A percentile compares a stretch with the other conserved stretches of the same genome.
Evolutionary conservation across 306 rosid genomes (phyloP).

Genomic region (Prunus mongolica): DNA sequence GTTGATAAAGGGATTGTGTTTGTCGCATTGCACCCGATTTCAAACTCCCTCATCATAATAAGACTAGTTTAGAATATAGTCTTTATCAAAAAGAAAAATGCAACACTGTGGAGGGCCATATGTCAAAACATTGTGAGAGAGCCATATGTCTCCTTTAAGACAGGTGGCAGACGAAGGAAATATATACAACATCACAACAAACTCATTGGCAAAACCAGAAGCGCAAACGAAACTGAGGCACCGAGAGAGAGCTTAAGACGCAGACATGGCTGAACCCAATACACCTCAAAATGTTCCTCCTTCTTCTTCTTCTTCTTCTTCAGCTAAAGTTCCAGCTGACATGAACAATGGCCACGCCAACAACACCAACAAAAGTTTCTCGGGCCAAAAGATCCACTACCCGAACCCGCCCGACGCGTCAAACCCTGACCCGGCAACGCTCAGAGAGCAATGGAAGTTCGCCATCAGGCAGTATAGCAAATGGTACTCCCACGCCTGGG

Average conservation of each 20-base stretch:
- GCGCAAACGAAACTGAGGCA: background rate
- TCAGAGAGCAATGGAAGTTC: slow-evolving; percentile 80
- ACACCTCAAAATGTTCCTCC: slow-evolving; percentile 14
- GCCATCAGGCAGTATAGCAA: slow-evolving; percentile 68
- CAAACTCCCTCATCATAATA: no score
- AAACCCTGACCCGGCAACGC: slow-evolving; percentile 78
- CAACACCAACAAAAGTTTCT: slow-evolving; percentile 12
- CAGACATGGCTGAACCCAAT: slow-evolving; percentile 21
- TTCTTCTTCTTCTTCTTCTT: slow-evolving; percentile 7
- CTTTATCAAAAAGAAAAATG: no score
- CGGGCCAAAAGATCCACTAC: slow-evolving; percentile 30
- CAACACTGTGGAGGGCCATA: no score
- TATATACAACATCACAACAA: no score
- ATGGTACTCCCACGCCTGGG: slow-evolving; percentile 97
- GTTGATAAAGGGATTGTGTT: no score
- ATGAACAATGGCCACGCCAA: background rate
- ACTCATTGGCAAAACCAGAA: background rate
- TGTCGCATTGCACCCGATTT: no score
- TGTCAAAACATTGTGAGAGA: background rate
- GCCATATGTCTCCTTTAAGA: background rate
- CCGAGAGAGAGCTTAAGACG: background rate
- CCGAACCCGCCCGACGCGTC: slow-evolving; percentile 64
- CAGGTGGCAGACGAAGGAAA: background rate
- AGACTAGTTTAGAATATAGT: no score
- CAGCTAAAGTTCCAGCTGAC: slow-evolving; percentile 17